Base-by-base conservation (phyloP, 1,284 basidiomycete species). In the Austroboletus niveus region DNA sequence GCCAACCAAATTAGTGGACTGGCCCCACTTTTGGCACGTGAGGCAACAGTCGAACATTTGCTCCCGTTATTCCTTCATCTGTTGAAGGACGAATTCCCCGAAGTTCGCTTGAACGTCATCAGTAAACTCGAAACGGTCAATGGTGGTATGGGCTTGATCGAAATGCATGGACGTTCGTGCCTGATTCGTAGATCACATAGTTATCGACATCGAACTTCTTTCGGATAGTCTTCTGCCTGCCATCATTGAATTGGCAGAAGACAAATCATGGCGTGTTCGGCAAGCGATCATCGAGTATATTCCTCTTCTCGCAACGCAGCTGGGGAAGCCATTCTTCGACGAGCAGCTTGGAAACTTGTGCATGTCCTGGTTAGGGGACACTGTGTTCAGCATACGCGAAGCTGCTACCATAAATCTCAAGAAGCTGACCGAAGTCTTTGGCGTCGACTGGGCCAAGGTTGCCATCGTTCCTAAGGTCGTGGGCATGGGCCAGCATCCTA, bases 271-370 rank as follows among this genome's bases (percentile, higher is more conserved):
- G 97, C 89, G 97, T 46, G 97, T 99, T 40, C 89, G 97, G 61
- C 97, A 99, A 74, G 97, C 97, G 14, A 99, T 99, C 74, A 99
- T 99, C 72, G 97, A 99, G 73, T 98, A 99, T 75, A 98, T 86
- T 73, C 97, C 79, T 22, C 83, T 99, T 22, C 86, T 99, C 39
- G 95, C 97, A 44, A 96, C 91, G 22, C 97, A 99, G 70, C 83
- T 99, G 49, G 97, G 97, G 53, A 94, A 95, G 61, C 79, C 89
- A 35, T 99, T 99, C 79, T 99, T 99, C 66, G 95, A 99, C 71
- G 97, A 99, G 66, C 94, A 98, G 72, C 82, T 99, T 43, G 92
- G 92, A 45, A 92, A 91, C 65, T 79, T 99, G 38, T 99, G 97
- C 80, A 98, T 99, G 95, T 93, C 92, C 17, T 99, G 97, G 97